A percentile compares a stretch with the other conserved stretches of the same genome.
Conservation (phyloP, 1,139 yeast genomes). For the Lodderomyces orthopsilosis region DNA sequence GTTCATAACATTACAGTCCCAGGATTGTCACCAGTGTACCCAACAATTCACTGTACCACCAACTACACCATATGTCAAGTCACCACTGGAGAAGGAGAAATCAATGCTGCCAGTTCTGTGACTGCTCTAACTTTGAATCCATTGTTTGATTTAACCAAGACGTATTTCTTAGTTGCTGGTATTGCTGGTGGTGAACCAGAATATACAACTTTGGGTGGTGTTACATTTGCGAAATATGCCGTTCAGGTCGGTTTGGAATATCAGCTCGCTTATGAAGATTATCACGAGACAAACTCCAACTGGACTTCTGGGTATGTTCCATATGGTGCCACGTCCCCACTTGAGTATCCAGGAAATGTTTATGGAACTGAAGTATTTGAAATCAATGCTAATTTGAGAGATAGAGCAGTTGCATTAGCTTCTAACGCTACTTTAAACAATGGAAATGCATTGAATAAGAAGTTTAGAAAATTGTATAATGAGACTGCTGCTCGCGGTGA, state of each 20-base stretch:
- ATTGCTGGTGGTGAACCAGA: conserved; percentile 65
- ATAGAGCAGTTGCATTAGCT: conserved; percentile 57
- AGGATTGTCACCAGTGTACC: conserved; percentile 62
- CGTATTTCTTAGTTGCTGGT: conserved; percentile 64
- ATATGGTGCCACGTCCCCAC: conserved; percentile 51
- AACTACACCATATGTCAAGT: conserved; percentile 57
- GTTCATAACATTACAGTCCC: conserved; percentile 56
- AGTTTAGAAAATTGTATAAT: conserved; percentile 47
- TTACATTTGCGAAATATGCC: conserved; percentile 59
- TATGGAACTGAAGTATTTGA: conserved; percentile 70
- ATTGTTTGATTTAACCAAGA: conserved; percentile 53
- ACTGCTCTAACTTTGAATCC: conserved; percentile 55
- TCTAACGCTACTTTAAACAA: conserved; percentile 39
- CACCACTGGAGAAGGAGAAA: conserved; percentile 69
- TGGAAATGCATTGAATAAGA: conserved; percentile 44
- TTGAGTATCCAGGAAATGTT: conserved; percentile 51
- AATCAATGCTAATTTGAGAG: conserved; percentile 56
- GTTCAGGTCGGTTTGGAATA: conserved; percentile 63
- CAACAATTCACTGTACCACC: conserved; percentile 52
- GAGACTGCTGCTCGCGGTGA: conserved; percentile 46
- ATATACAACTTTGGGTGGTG: conserved; percentile 50
- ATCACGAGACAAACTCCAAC: conserved; percentile 46
- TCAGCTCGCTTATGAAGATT: conserved; percentile 48
- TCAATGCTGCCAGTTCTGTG: conserved; percentile 62
- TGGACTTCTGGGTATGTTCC: conserved; percentile 65